phyloP scores from a whole-genome alignment of 2,329 filamentous ascomycete species.

The Aureobasidium melanogenum region DNA sequence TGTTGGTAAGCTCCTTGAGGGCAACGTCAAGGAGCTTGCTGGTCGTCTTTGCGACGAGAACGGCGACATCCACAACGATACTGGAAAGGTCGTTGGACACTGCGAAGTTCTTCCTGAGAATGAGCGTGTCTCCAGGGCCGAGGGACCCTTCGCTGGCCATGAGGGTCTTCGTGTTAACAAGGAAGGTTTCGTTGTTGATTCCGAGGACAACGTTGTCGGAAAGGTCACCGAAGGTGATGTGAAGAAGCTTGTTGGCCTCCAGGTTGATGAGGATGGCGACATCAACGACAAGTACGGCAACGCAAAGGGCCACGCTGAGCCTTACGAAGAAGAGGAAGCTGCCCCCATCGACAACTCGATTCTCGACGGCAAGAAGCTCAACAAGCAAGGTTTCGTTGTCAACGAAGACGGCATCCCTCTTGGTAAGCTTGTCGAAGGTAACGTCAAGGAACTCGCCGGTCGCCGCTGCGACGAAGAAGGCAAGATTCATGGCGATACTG shows the following conservation, averaged over 20 bases:
- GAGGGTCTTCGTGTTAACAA: conserved; percentile 39
- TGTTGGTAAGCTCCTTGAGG: conserved; percentile 57
- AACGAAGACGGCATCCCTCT: conserved; percentile 44
- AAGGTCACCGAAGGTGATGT: conserved; percentile 50
- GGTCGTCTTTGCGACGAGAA: conserved; percentile 64
- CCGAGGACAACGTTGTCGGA: conserved; percentile 43
- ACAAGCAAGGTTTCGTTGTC: conserved; percentile 52
- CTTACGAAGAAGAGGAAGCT: conserved; percentile 39
- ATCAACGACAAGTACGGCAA: conserved; percentile 55
- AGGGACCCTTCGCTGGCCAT: conserved; percentile 42
- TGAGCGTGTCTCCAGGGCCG: conserved; percentile 46
- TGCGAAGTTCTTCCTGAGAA: conserved; percentile 60
- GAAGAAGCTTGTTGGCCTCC: conserved; percentile 50
- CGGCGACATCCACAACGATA: conserved; percentile 63
- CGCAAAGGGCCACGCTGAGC: conserved; percentile 52
- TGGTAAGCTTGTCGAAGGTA: conserved; percentile 48
- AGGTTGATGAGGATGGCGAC: conserved; percentile 55
- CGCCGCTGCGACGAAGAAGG: conserved; percentile 48
- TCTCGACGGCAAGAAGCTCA: conserved; percentile 45
- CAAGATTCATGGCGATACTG: conserved; percentile 47
- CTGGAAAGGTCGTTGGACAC: conserved; percentile 59
- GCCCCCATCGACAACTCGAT: conserved; percentile 41
- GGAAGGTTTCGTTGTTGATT: conserved; percentile 40
- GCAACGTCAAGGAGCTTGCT: conserved; percentile 52
- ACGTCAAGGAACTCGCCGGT: conserved; percentile 47